Evolutionary conservation across 179 eudicot species (phyloP), one percentile per base, ranked within the genome.

Genomic region (Vitellaria paradoxa): DNA sequence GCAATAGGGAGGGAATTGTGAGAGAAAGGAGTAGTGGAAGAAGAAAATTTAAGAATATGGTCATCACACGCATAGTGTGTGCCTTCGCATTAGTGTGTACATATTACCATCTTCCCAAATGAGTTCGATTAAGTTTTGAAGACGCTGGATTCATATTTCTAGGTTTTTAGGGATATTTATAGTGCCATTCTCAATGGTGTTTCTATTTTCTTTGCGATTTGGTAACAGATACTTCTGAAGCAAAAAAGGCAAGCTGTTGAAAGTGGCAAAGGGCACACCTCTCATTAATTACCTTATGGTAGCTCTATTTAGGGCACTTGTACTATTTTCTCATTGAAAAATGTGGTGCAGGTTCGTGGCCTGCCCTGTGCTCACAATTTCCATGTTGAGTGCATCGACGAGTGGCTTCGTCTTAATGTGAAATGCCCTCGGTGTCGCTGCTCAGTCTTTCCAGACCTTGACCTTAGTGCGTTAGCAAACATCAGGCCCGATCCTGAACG

Each of bases 311-410:
- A 45, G 21, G 46, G n/a, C 8, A 70, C 23, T 53, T 70, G 50
- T 30, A 24, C 64, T 55, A n/a, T 47, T 46, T 61, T 82, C 20
- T 69, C 57, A 20, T 30, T 65, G 10, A 24, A 73, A 73, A 13
- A 55, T 42, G 62, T 30, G 37, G 37, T 78, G 70, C 92, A 96
- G 99, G 99, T 96, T 70, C 97, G 99, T 56, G 99, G 99, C 40
- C 89, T 96, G 75, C 99, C 99, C 42, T 96, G 99, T 86, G 99
- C 99, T 26, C 99, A 96, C 91, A 96, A 93, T 84, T 96, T 96
- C 84, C 98, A 93, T 50, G 98, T 96, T 59, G 99, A 89, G 52
- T 96, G 99, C 89, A 96, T 96, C 21, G 99, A 96, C 61, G 93
- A 96, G 81, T 96, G 98, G 99, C 98, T 96, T 40, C 88, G 98